These are phyloP conservation scores for Nicotiana tomentosiformis DNA, from an alignment of 257 asterid species.

Conservation along the genomic window DNA sequence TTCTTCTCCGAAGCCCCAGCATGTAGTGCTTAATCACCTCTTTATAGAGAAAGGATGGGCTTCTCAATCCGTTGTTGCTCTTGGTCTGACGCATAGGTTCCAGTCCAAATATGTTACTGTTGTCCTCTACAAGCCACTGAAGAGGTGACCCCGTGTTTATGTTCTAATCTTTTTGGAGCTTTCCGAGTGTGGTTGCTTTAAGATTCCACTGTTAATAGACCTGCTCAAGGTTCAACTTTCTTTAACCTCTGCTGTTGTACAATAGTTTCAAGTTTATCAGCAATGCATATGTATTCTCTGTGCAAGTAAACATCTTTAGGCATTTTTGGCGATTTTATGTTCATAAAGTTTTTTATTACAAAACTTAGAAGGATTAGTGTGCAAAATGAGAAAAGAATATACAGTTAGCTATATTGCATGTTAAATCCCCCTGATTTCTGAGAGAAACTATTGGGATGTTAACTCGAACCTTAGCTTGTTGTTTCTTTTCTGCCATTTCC, in stretches of 20 bases:
- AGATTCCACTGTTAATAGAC: not conserved
- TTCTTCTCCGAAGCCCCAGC: conserved; percentile 52
- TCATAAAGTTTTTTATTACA: not conserved
- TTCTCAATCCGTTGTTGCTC: conserved; percentile 67
- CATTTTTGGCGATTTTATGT: not conserved
- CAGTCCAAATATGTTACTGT: conserved; percentile 84
- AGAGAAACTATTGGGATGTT: not conserved
- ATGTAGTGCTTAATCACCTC: conserved; percentile 85
- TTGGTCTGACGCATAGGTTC: conserved; percentile 75
- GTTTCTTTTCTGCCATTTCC: not conserved
- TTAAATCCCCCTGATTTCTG: not conserved
- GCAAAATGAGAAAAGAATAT: not conserved
- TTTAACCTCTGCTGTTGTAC: not conserved
- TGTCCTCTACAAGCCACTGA: conserved; percentile 81
- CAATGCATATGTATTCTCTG: not conserved
- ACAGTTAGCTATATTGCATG: not conserved
- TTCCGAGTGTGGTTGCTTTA: not conserved
- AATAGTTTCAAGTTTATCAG: not conserved
- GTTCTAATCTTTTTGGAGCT: not conserved
- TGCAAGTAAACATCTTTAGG: not conserved
- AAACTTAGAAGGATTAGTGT: not conserved
- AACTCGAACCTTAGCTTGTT: not conserved
- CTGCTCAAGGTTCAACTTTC: not conserved
- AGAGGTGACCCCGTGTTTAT: conserved; percentile 34
- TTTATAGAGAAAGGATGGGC: conserved; percentile 71